Evolutionary conservation across 805 yeast genomes (phyloP).

Genomic region (Zygotorulaspora chibaensis): DNA sequence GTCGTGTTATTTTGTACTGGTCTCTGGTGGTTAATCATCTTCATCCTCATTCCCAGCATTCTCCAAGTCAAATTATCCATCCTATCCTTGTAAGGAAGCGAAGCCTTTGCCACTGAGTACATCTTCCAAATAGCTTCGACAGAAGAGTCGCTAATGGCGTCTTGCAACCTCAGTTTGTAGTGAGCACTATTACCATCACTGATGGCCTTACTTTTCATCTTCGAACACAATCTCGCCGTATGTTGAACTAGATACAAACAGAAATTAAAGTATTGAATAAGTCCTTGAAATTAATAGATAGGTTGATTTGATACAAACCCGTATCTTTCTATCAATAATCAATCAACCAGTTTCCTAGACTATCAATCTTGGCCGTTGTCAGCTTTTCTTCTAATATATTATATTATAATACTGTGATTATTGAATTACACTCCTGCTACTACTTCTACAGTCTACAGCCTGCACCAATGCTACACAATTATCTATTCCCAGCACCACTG

Average conservation of each 20-base stretch:
- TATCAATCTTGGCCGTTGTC: too few species aligned
- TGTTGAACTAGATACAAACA: neutral
- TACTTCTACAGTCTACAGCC: too few species aligned
- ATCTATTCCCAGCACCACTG: neutral
- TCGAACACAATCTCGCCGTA: neutral
- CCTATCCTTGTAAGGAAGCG: conserved; percentile 67
- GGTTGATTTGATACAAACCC: too few species aligned
- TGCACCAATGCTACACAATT: too few species aligned
- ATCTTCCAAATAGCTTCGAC: conserved; percentile 69
- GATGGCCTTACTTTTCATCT: neutral
- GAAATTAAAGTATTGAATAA: neutral
- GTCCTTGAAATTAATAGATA: neutral
- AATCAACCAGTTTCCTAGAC: too few species aligned
- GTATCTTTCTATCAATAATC: too few species aligned
- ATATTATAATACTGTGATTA: too few species aligned
- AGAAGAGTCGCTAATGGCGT: conserved; percentile 38
- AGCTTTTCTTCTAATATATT: too few species aligned
- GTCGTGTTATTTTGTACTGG: neutral
- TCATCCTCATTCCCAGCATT: conserved; percentile 57
- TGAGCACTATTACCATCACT: neutral
- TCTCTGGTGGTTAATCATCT: neutral
- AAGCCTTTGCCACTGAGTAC: conserved; percentile 71
- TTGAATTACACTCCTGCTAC: too few species aligned
- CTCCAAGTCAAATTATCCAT: conserved; percentile 89
- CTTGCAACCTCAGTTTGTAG: conserved; percentile 14